Evolutionary conservation across 805 yeast species (phyloP).

Genomic region (Metschnikowia anglica): DNA sequence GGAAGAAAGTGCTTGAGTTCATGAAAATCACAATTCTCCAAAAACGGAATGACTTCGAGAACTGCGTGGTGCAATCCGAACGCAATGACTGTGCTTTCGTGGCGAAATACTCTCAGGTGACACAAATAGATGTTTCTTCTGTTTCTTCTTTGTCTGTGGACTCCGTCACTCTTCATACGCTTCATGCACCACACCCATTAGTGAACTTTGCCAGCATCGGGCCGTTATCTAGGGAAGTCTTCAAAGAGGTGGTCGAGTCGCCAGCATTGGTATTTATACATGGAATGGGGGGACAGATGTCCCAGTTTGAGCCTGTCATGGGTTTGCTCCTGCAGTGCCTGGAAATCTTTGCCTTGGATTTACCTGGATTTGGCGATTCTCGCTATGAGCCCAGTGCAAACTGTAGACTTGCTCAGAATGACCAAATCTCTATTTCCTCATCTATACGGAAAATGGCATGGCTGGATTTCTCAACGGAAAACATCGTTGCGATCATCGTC

Average conservation of each 20-base stretch:
- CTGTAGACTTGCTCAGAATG: constrained; percentile 27
- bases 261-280: constrained; percentile 73
- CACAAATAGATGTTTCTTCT: constrained; percentile 34
- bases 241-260: constrained; percentile 41
- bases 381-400: constrained; percentile 24
- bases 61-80: constrained; percentile 39
- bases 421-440: constrained; percentile 30
- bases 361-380: constrained; percentile 84
- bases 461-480: constrained; percentile 44
- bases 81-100: constrained; percentile 57
- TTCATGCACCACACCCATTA: constrained; percentile 54
- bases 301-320: constrained; percentile 77
- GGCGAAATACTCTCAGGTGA: constrained; percentile 47
- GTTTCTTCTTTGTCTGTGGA: constrained; percentile 23
- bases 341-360: constrained; percentile 68
- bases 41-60: constrained; percentile 39
- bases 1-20: constrained; percentile 29
- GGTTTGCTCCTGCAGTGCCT: constrained; percentile 61
- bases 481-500: constrained; percentile 39
- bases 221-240: constrained; percentile 22
- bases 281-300: constrained; percentile 88
- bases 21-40: constrained; percentile 25
- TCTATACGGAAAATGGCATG: constrained; percentile 33
- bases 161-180: constrained; percentile 38
- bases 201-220: constrained; percentile 19